Evolutionary conservation across 495 filamentous ascomycete species (phyloP).

Genomic region (Penicillium lagena): DNA sequence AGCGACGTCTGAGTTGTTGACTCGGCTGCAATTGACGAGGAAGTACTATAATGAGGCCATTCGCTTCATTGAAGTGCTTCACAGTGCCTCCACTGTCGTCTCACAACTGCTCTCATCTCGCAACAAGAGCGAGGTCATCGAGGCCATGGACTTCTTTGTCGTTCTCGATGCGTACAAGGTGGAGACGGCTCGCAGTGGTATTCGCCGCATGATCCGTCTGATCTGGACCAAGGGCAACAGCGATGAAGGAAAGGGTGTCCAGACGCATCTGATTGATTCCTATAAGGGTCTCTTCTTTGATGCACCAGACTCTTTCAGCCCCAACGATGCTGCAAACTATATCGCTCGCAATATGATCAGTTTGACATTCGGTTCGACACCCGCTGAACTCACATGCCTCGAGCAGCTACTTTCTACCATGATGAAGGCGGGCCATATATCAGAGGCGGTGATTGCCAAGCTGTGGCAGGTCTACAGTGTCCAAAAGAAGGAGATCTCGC

Average conservation of each 20-base stretch:
- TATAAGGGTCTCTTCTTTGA: conserved; percentile 96
- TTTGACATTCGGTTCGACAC: conserved; percentile 88
- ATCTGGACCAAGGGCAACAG: conserved; percentile 99
- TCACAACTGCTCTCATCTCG: conserved; percentile 84
- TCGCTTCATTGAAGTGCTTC: conserved; percentile 90
- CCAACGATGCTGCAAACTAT: conserved; percentile 91
- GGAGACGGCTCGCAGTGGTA: conserved; percentile 80
- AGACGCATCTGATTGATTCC: conserved; percentile 93
- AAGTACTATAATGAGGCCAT: conserved; percentile 90
- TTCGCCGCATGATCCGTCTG: conserved; percentile 86
- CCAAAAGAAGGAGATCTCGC: conserved; percentile 87
- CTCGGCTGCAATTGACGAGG: conserved; percentile 75
- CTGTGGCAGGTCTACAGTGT: conserved; percentile 97
- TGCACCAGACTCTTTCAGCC: conserved; percentile 76
- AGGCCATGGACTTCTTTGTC: conserved; percentile 98
- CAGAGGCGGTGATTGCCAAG: conserved; percentile 81
- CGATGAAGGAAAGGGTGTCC: conserved; percentile 97
- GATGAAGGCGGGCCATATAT: conserved; percentile 88
- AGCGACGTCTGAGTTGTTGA: conserved; percentile 71
- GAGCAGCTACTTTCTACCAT: conserved; percentile 94
- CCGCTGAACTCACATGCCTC: conserved; percentile 88
- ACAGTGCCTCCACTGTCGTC: conserved; percentile 67
- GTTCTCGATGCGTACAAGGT: conserved; percentile 92
- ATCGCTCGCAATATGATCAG: conserved; percentile 98
- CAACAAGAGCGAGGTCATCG: conserved; percentile 97